Evolutionary conservation across 805 yeast species (phyloP).

Genomic region (Lachancea nothofagi): DNA sequence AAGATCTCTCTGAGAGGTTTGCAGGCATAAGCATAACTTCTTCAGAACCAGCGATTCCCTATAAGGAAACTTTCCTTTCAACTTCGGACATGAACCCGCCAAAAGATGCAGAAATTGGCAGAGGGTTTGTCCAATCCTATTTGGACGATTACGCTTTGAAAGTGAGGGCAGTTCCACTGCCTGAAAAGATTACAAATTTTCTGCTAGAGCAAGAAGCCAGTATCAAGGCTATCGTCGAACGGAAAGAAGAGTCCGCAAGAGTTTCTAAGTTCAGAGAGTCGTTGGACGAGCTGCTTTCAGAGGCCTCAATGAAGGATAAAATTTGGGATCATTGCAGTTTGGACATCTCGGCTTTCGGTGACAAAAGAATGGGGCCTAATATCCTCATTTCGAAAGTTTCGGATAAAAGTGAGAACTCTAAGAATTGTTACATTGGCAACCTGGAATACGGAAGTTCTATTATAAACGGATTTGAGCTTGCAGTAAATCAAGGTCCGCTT

Average conservation of each 20-base stretch:
- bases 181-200: constrained; percentile 43
- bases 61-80: constrained; percentile 70
- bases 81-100: constrained; percentile 48
- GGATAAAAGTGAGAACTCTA: constrained; percentile 28
- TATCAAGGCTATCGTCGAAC: constrained; percentile 36
- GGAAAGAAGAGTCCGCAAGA: constrained; percentile 23
- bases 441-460: constrained; percentile 56
- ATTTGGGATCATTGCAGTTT: constrained; percentile 31
- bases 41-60: constrained; percentile 93
- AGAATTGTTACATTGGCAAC: constrained; percentile 7
- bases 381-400: constrained; percentile 45
- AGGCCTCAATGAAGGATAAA: constrained; percentile 24
- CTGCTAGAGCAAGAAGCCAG: constrained; percentile 43
- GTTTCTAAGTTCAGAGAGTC: constrained; percentile 30
- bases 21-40: constrained; percentile 83
- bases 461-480: constrained; percentile 78
- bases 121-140: constrained; percentile 46
- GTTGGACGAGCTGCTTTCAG: constrained; percentile 31
- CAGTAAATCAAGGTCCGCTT: constrained; percentile 80
- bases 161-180: constrained; percentile 49
- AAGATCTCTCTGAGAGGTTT: constrained; percentile 84
- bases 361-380: constrained; percentile 71
- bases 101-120: constrained; percentile 40
- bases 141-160: constrained; percentile 45
- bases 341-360: constrained; percentile 65